phyloP scores from a whole-genome alignment of 768 basidiomycete species.

The Calvatia gigantea region DNA sequence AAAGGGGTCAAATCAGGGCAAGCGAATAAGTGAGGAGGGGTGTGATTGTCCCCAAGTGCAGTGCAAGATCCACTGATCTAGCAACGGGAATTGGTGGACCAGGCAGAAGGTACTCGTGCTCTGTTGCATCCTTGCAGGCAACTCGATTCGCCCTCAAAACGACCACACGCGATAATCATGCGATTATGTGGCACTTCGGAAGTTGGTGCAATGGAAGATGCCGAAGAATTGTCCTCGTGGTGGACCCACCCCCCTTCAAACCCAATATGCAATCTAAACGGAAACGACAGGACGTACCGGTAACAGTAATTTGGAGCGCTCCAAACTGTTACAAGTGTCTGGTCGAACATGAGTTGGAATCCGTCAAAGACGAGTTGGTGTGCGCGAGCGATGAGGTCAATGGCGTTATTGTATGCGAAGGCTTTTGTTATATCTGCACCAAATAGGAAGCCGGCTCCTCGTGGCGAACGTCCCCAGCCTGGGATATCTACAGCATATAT shows the following conservation, averaged over 20 bases:
- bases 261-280: neutral
- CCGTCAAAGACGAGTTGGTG: conserved; percentile 99
- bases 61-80: conserved; percentile 5
- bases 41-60: neutral
- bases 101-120: too few relatives aligned
- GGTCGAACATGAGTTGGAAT: conserved; percentile 96
- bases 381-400: conserved; percentile 93
- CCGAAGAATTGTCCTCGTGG: too few relatives aligned
- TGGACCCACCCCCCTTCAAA: too few relatives aligned
- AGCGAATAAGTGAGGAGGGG: conserved; percentile 9
- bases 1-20: conserved; percentile 7
- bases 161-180: too few relatives aligned
- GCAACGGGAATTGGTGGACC: neutral
- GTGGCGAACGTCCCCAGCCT: conserved; percentile 97
- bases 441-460: conserved; percentile 95
- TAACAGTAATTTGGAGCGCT: conserved; percentile 99
- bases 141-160: neutral
- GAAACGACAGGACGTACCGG: conserved; percentile 50
- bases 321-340: conserved; percentile 96
- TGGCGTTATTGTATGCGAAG: conserved; percentile 88
- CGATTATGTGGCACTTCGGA: too few relatives aligned
- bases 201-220: too few relatives aligned
- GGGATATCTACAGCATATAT: conserved; percentile 61
- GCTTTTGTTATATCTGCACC: conserved; percentile 87
- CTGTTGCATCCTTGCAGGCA: neutral